Percentiles rank a stretch among this genome's conserved stretches.
Evolutionary conservation across 345 rosid genomes (phyloP).

Genomic region (Trapa bicornis): DNA sequence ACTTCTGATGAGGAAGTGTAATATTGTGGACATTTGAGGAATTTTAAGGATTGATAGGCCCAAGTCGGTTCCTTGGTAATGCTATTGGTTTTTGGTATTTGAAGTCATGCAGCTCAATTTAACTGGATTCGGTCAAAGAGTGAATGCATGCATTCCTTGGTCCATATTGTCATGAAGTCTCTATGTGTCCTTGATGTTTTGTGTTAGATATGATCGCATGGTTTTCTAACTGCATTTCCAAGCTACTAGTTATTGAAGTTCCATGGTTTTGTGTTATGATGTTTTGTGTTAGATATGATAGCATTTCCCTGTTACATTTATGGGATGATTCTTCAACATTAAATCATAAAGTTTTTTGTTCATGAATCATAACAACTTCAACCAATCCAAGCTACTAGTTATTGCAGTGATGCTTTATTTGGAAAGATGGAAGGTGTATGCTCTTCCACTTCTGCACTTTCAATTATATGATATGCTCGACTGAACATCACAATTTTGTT

Average conservation of each 20-base stretch:
- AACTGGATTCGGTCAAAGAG: not conserved
- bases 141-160: not conserved
- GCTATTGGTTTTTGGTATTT: not conserved
- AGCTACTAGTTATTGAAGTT: not conserved
- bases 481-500: not conserved
- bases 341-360: not conserved
- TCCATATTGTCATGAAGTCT: not conserved
- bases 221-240: not conserved
- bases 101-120: no score
- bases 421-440: not conserved
- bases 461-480: not conserved
- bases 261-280: not conserved
- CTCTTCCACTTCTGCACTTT: not conserved
- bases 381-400: no score
- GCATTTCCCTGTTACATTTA: not conserved
- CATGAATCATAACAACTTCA: not conserved
- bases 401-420: not conserved
- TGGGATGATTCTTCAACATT: not conserved
- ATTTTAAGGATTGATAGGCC: constrained; percentile 8
- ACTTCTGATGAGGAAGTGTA: no score
- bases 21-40: no score
- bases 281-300: not conserved
- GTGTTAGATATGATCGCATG: no score
- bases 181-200: not conserved
- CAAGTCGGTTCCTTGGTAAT: constrained; percentile 80